A percentile compares a stretch with the other conserved stretches of the same genome.
These are phyloP conservation scores for Apiotrichum mycotoxinovorans DNA, from an alignment of 1,284 basidiomycete genomes.

Conservation along the genomic window DNA sequence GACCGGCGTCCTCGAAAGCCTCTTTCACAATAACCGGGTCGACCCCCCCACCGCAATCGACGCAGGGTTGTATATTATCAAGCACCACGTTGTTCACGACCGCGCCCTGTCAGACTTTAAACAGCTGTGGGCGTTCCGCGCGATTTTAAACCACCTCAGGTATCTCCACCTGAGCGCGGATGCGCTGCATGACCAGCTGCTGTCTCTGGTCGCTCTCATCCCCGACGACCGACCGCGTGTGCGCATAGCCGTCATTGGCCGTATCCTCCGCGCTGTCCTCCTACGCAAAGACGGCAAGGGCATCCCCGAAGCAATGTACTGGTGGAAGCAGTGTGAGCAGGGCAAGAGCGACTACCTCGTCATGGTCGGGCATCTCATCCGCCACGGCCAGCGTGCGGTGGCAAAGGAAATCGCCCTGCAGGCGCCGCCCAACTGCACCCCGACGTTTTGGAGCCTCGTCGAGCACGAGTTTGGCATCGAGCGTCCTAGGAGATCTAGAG, in stretches of 20 bases:
- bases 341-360: background rate
- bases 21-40: background rate
- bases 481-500: background rate
- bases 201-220: background rate
- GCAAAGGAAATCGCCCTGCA: background rate
- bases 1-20: background rate
- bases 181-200: background rate
- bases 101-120: background rate
- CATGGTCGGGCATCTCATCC: background rate
- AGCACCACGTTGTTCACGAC: background rate
- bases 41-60: background rate
- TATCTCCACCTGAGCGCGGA: background rate
- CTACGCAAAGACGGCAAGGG: background rate
- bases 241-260: background rate
- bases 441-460: background rate
- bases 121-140: background rate
- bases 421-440: background rate
- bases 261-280: background rate
- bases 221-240: background rate
- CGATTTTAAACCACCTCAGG: background rate
- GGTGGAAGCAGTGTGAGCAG: background rate
- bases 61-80: too few relatives aligned
- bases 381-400: background rate
- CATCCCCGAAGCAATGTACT: constrained; percentile 5
- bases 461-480: background rate